Percentiles rank a stretch among this genome's conserved stretches.
Evolutionary conservation across 140 eudicot genomes (phyloP).

Genomic region (Eryngium alpinum): DNA sequence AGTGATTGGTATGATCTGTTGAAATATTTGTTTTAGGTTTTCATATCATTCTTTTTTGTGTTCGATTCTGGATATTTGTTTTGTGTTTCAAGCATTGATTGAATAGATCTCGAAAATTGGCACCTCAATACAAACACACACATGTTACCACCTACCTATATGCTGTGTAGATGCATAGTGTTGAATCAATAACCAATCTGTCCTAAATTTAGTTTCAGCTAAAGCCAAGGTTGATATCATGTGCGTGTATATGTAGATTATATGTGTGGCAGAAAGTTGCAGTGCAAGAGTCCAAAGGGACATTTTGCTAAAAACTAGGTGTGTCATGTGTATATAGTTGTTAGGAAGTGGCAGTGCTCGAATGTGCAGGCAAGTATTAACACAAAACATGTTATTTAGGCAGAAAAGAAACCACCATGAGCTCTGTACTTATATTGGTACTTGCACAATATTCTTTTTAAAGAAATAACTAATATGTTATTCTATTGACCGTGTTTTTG

Average conservation of each 20-base stretch:
- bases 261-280: too few species aligned
- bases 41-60: background rate
- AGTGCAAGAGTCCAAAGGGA: too few species aligned
- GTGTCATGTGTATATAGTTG: too few species aligned
- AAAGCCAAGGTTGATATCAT: too few species aligned
- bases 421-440: background rate
- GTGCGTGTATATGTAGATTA: too few species aligned
- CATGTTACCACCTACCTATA: too few species aligned
- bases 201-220: slow-evolving; percentile 39
- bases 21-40: background rate
- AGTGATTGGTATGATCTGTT: background rate
- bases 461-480: background rate
- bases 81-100: slow-evolving; percentile 31
- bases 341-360: slow-evolving; percentile 99
- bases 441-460: background rate
- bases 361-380: slow-evolving; percentile 62
- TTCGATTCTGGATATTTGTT: slow-evolving; percentile 8
- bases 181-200: too few species aligned
- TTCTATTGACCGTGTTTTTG: background rate
- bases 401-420: background rate
- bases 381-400: background rate
- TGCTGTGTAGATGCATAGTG: too few species aligned
- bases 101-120: slow-evolving; percentile 59
- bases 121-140: slow-evolving; percentile 44
- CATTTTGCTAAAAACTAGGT: too few species aligned